phyloP scores from a whole-genome alignment of 1,284 basidiomycete species.

The Gymnopus androsaceus region DNA sequence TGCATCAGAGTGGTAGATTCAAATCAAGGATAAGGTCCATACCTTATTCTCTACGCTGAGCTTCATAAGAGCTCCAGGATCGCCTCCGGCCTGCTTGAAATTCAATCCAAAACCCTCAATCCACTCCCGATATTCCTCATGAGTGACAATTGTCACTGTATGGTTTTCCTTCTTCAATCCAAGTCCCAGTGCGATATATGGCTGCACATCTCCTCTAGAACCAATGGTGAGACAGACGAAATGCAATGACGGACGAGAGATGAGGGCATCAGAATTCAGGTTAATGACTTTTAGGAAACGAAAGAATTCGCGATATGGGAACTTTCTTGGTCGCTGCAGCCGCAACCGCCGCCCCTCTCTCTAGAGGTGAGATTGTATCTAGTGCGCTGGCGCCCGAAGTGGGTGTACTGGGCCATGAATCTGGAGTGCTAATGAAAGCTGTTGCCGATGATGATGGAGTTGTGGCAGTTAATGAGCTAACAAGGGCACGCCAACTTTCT shows the following conservation, averaged over 20 bases:
- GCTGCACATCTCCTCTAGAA: slow-evolving; percentile 54
- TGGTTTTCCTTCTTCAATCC: slow-evolving; percentile 56
- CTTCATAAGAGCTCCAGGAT: slow-evolving; percentile 73
- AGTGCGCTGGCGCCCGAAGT: slow-evolving; percentile 25
- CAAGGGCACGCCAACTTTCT: slow-evolving; percentile 17
- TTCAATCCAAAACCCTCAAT: slow-evolving; percentile 66
- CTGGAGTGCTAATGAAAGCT: too few species aligned
- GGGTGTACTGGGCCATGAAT: neutral
- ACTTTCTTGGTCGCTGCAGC: slow-evolving; percentile 22
- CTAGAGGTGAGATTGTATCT: slow-evolving; percentile 40
- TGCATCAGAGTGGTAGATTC: neutral
- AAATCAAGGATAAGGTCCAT: neutral
- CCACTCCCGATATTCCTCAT: slow-evolving; percentile 64
- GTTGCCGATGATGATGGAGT: neutral
- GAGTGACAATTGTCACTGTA: slow-evolving; percentile 60
- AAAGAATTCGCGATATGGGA: slow-evolving; percentile 24
- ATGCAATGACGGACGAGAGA: slow-evolving; percentile 36
- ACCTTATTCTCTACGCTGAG: slow-evolving; percentile 64
- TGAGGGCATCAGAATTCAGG: slow-evolving; percentile 37
- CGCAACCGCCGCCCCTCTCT: slow-evolving; percentile 35
- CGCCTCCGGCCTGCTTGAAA: slow-evolving; percentile 75
- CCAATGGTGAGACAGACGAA: slow-evolving; percentile 54
- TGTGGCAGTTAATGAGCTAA: neutral
- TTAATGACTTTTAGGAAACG: slow-evolving; percentile 54
- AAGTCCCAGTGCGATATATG: slow-evolving; percentile 50